Evolutionary conservation across 2,329 filamentous ascomycete genomes (phyloP).

Genomic region (Sphaceloma murrayae): DNA sequence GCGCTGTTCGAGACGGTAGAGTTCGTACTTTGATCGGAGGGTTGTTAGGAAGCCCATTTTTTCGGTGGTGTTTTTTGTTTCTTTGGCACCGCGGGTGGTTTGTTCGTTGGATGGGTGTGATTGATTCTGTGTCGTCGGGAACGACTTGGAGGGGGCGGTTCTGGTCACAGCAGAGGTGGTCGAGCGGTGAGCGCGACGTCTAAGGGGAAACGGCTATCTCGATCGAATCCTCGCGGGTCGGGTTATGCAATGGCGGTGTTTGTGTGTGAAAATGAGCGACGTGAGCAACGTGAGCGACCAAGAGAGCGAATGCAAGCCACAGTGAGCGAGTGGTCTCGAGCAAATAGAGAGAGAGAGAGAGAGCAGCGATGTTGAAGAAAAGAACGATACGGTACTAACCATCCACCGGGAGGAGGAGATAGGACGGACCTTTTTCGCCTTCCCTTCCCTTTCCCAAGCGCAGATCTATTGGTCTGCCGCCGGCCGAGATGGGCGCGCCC

Average conservation of each 20-base stretch:
- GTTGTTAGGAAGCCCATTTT: constrained; percentile 62
- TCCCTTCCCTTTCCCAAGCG: too few species aligned
- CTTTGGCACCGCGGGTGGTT: neutral
- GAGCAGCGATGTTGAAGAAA: neutral
- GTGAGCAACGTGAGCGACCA: too few species aligned
- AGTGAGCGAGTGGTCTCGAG: neutral
- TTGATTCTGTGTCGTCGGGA: too few species aligned
- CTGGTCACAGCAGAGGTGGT: too few species aligned
- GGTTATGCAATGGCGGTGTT: too few species aligned
- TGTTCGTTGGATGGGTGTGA: neutral
- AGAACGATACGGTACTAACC: neutral
- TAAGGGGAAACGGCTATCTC: neutral
- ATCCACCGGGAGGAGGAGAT: too few species aligned
- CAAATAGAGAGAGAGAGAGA: neutral
- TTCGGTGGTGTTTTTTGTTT: constrained; percentile 10
- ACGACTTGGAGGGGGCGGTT: too few species aligned
- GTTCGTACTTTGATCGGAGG: constrained; percentile 70
- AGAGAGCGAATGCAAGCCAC: neutral
- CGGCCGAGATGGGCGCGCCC: too few species aligned
- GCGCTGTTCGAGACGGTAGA: constrained; percentile 89
- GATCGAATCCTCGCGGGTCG: too few species aligned
- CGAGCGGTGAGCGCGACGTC: neutral
- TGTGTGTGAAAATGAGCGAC: too few species aligned
- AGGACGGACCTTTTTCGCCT: too few species aligned
- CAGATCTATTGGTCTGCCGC: too few species aligned